phyloP scores from a whole-genome alignment of 805 yeast genomes.

The Saccharomycopsis guyanensis region DNA sequence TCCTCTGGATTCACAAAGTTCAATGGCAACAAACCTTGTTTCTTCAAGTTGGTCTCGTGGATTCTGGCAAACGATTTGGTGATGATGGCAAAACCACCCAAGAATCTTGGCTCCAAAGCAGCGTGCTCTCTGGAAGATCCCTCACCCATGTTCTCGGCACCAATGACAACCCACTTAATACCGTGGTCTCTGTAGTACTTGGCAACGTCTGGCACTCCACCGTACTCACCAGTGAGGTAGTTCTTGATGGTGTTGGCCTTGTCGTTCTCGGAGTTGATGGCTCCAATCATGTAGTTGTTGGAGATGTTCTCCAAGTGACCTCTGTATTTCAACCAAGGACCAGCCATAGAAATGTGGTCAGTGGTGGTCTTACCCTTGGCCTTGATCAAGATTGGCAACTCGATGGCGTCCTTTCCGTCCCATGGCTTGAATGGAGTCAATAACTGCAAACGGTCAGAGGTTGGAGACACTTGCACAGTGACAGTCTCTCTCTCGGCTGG shows the following conservation, averaged over 20 bases:
- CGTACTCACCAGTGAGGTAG: slow-evolving; percentile 84
- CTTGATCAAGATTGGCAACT: slow-evolving; percentile 91
- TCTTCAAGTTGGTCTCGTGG: slow-evolving; percentile 99
- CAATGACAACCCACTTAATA: slow-evolving; percentile 93
- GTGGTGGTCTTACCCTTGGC: slow-evolving; percentile 97
- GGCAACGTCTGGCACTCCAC: slow-evolving; percentile 96
- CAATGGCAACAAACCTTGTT: slow-evolving; percentile 97
- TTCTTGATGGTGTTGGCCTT: slow-evolving; percentile 89
- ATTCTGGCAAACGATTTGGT: slow-evolving; percentile 98
- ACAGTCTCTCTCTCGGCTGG: slow-evolving; percentile 78
- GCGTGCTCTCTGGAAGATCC: slow-evolving; percentile 99
- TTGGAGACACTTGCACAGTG: slow-evolving; percentile 71
- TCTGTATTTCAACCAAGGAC: slow-evolving; percentile 99
- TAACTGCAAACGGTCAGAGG: slow-evolving; percentile 92
- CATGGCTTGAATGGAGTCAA: slow-evolving; percentile 92
- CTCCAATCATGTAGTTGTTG: slow-evolving; percentile 99
- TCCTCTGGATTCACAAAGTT: slow-evolving; percentile 84
- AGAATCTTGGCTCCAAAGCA: slow-evolving; percentile 98
- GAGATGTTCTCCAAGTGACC: slow-evolving; percentile 99
- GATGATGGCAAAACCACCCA: slow-evolving; percentile 96
- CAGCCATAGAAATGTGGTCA: slow-evolving; percentile 99
- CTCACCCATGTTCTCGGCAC: slow-evolving; percentile 99
- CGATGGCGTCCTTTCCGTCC: slow-evolving; percentile 90
- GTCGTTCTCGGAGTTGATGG: slow-evolving; percentile 91
- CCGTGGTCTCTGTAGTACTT: slow-evolving; percentile 91